phyloP scores from a whole-genome alignment of 306 rosid species.

The Dalbergia cultrata region DNA sequence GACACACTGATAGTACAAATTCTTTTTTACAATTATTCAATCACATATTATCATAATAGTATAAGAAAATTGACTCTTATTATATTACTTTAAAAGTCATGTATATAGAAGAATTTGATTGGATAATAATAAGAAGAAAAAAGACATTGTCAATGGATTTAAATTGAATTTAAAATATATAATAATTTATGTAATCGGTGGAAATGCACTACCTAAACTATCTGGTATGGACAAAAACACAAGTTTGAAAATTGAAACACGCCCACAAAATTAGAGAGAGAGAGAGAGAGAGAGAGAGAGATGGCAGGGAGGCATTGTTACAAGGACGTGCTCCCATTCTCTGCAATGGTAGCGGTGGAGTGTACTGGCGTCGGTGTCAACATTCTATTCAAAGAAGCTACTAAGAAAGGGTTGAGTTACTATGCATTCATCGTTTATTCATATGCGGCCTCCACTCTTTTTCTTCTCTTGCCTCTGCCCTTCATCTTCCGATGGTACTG shows the following conservation, averaged over 20 bases:
- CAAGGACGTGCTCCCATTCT: constrained; percentile 60
- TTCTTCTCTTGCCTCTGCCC: constrained; percentile 60
- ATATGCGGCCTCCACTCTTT: constrained; percentile 49
- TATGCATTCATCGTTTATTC: constrained; percentile 65
- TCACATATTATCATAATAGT: too few relatives aligned
- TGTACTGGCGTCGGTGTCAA: constrained; percentile 59
- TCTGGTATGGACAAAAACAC: too few relatives aligned
- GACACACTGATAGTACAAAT: too few relatives aligned
- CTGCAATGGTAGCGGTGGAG: constrained; percentile 59
- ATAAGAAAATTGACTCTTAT: too few relatives aligned
- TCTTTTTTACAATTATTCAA: too few relatives aligned
- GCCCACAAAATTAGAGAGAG: not conserved
- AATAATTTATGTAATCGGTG: too few relatives aligned
- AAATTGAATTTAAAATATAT: too few relatives aligned
- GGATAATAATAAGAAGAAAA: too few relatives aligned
- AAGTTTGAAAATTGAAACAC: not conserved
- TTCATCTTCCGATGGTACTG: constrained; percentile 59
- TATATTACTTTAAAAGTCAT: too few relatives aligned
- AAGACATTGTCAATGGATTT: too few relatives aligned
- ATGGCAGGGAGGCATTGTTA: constrained; percentile 38
- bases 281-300: not conserved
- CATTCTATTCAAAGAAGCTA: constrained; percentile 67
- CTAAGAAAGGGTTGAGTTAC: constrained; percentile 58
- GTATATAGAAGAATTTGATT: too few relatives aligned
- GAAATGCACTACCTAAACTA: too few relatives aligned